These are phyloP conservation scores for Aspergillus quadricinctus DNA, from an alignment of 2,329 filamentous ascomycete genomes.

Conservation along the genomic window DNA sequence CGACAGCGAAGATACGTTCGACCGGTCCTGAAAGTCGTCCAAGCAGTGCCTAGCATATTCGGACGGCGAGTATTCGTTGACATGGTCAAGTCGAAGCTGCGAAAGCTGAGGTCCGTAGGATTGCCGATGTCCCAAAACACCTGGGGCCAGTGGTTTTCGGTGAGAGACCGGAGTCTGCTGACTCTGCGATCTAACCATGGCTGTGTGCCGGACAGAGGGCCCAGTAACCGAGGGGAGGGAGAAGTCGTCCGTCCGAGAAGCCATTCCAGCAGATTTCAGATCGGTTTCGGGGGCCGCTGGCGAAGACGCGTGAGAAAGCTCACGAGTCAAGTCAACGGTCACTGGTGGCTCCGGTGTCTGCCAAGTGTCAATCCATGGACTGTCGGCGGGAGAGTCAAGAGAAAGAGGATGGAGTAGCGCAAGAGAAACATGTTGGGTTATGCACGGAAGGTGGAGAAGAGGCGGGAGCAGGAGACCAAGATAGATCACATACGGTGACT, in stretches of 20 bases:
- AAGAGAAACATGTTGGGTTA: conserved; percentile 22
- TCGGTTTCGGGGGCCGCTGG: conserved; percentile 20
- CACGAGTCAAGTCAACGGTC: conserved; percentile 28
- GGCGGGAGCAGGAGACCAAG: conserved; percentile 36
- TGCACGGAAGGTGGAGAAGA: conserved; percentile 19
- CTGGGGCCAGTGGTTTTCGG: conserved; percentile 21
- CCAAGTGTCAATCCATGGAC: conserved; percentile 40
- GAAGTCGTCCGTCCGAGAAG: conserved; percentile 22
- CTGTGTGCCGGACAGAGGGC: conserved; percentile 27
- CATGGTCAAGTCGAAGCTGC: conserved; percentile 30
- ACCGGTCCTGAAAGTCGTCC: conserved; percentile 26
- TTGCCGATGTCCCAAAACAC: conserved; percentile 26
- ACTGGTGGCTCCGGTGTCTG: conserved; percentile 38
- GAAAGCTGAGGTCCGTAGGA: conserved; percentile 27
- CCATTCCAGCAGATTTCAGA: conserved; percentile 22
- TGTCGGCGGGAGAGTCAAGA: conserved; percentile 22
- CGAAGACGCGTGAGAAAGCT: conserved; percentile 29
- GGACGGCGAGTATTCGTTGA: conserved; percentile 40
- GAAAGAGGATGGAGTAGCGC: conserved; percentile 15
- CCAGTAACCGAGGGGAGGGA: conserved; percentile 21
- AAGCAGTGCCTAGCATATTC: conserved; percentile 38
- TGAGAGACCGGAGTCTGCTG: conserved; percentile 33
- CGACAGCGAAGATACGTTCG: conserved; percentile 19
- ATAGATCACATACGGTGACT: conserved; percentile 44
- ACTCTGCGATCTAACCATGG: conserved; percentile 38